phyloP scores from a whole-genome alignment of 2,329 filamentous ascomycete genomes.

The Aotearoamyces nothofagi region DNA sequence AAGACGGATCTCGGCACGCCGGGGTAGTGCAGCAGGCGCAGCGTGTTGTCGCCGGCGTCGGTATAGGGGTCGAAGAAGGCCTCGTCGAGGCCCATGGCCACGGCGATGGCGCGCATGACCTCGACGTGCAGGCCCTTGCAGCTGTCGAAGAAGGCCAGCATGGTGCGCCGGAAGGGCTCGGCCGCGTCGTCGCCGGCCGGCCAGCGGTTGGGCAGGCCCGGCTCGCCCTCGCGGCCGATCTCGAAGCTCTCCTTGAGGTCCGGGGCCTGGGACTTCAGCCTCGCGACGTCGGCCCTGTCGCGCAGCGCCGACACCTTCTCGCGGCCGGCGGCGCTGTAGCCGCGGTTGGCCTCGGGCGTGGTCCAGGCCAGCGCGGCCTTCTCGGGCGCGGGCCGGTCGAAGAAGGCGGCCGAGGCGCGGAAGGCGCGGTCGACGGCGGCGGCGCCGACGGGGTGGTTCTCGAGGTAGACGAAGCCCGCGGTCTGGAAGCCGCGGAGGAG shows the following conservation, averaged over 20 bases:
- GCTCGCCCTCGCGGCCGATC: slow-evolving; percentile 44
- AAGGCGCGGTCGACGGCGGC: slow-evolving; percentile 48
- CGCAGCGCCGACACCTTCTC: slow-evolving; percentile 52
- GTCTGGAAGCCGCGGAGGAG: slow-evolving; percentile 71
- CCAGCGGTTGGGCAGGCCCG: slow-evolving; percentile 63
- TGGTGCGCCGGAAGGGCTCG: slow-evolving; percentile 51
- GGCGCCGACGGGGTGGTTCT: slow-evolving; percentile 57
- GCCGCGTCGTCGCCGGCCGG: slow-evolving; percentile 35
- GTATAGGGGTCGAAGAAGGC: slow-evolving; percentile 65
- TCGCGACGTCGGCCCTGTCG: slow-evolving; percentile 35
- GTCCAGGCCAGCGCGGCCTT: slow-evolving; percentile 60
- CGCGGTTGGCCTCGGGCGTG: slow-evolving; percentile 56
- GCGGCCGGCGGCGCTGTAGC: slow-evolving; percentile 54
- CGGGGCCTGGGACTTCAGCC: slow-evolving; percentile 37
- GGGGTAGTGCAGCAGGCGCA: slow-evolving; percentile 45
- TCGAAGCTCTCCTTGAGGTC: slow-evolving; percentile 53
- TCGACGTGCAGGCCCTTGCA: slow-evolving; percentile 63
- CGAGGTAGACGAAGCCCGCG: slow-evolving; percentile 81
- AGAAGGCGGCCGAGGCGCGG: slow-evolving; percentile 53
- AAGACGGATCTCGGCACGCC: slow-evolving; percentile 28
- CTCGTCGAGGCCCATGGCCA: slow-evolving; percentile 61
- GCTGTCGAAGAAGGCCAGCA: slow-evolving; percentile 59
- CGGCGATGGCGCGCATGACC: slow-evolving; percentile 71
- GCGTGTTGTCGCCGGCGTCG: slow-evolving; percentile 45
- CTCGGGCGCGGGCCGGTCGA: slow-evolving; percentile 36